Evolutionary conservation across 176 grass and related monocot genomes (phyloP), one percentile per base, ranked within the genome.

Genomic region (Panicum miliaceum): DNA sequence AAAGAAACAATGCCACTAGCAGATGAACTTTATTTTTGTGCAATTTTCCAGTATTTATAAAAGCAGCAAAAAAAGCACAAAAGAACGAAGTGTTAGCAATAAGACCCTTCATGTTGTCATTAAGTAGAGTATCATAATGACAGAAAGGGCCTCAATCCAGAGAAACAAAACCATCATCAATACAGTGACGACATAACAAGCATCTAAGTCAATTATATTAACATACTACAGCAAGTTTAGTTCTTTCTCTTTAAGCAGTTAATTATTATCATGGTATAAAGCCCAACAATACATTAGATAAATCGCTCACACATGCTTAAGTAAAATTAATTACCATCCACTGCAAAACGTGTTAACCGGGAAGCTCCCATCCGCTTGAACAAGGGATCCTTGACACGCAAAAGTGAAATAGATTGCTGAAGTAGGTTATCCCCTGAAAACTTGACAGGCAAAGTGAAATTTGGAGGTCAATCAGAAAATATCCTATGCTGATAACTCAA

Each of bases 351-450:
- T 71, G 85, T 85, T 73, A 98, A 89, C 60, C 93, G 87, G 36
- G 93, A 98, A 73, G 96, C 96, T 26, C 93, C 96, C 76, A 92
- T 98, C 61, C 89, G 80, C 76, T 98, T 98, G 85, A 98, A 98
- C 83, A 91, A 90, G 77, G 96, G 96, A 84, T 93, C 96, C 78
- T 90, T 98, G 53, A 98, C 92, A 86, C 53, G 87, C 82, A 98
- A 90, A 90, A 98, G 93, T 14, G 96, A 81, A 43, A 98, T 95
- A 29, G 96, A 95, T 77, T 93, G 96, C 70, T 90, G 73, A 70
- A 98, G 51, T 38, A 98, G 87, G 85, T 88, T 95, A 84, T 98
- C 96, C 42, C 96, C 96, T 95, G 76, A 81, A 92, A 91, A 85
- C 66, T 90, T 90, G 68, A 71, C 51, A 78, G 45, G 83, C 19